Base-by-base conservation (phyloP, 345 rosid genomes). In the Moricandia arvensis region DNA sequence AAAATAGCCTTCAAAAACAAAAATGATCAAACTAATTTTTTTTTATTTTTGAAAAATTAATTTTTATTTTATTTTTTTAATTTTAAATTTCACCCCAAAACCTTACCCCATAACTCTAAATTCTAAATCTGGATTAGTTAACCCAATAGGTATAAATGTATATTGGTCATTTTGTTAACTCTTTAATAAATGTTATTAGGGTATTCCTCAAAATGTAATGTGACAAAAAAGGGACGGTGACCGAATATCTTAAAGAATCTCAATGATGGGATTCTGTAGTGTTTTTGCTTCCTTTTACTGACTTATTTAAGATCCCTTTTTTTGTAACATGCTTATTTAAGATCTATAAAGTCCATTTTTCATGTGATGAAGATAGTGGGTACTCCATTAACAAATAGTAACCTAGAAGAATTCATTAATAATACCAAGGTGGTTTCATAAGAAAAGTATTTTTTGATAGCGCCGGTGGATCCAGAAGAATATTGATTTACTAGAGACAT, bases 311-410 rank as follows among this genome's bases (percentile, higher is more conserved):
- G 24, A 21, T 21, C 24, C 24, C 2, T 21, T 21, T 21, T 21
- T 21, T 21, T 21, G 24, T 21, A 21, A 21, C 24, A 21, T 21
- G 24, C 24, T 21, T 21, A 21, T 21, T 21, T 21, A 53, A 62
- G 59, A 76, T 62, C 35, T 62, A 33, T 12, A 68, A 4, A 10
- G 54, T 34, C 38, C 68, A 26, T 68, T 37, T 55, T 76, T 24
- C 75, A 76, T 55, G 75, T 70, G 75, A 41, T 45, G 21, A 53
- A 69, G 7, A 34, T 38, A 63, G 66, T 53, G 15, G 65, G 18
- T 30, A 53, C 37, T 18, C 37, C 59, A 53, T 17, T 63, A 69
- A 69, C 24, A 60, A 49, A 7, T 9, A 13, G 38, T 47, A 41
- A 59, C 62, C 67, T 45, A 67, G 10, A 55, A 58, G 29, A 45